Evolutionary conservation across 495 filamentous ascomycete genomes (phyloP).

Genomic region (Evernia prunastri): DNA sequence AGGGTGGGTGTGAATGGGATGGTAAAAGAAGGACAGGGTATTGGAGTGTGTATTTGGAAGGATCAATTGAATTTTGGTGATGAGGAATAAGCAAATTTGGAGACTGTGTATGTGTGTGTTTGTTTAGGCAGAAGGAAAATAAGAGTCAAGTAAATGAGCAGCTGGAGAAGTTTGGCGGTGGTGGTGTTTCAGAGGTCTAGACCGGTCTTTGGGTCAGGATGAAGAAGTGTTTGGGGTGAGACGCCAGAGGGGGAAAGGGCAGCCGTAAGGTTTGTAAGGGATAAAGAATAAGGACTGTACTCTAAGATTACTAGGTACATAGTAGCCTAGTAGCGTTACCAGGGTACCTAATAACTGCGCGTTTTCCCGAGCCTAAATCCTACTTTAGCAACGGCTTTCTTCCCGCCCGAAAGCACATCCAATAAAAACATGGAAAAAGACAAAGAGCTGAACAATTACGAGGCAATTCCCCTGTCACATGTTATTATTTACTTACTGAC

Average conservation of each 20-base stretch:
- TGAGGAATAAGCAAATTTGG: too few species aligned
- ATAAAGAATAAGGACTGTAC: too few species aligned
- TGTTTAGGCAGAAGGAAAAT: too few species aligned
- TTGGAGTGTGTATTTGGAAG: not conserved
- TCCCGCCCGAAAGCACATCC: not conserved
- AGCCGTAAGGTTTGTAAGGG: too few species aligned
- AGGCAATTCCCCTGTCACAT: not conserved
- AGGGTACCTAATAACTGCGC: too few species aligned
- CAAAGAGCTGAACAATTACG: too few species aligned
- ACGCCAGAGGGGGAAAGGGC: not conserved
- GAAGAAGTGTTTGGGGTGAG: not conserved
- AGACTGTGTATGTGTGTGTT: too few species aligned
- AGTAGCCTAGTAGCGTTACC: too few species aligned
- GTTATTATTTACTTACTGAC: not conserved
- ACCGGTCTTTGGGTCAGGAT: not conserved
- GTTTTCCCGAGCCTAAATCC: conserved; percentile 4
- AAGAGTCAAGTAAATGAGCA: not conserved
- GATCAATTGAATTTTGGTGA: not conserved
- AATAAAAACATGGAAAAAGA: too few species aligned
- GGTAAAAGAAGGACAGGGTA: not conserved
- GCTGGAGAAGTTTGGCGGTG: not conserved
- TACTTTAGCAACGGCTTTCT: conserved; percentile 2
- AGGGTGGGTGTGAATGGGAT: not conserved
- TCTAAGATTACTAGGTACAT: too few species aligned
- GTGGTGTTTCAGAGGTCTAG: not conserved